Percentiles rank a stretch among this genome's conserved stretches.
phyloP scores from a whole-genome alignment of 768 basidiomycete species.

The Dioszegia hungarica region DNA sequence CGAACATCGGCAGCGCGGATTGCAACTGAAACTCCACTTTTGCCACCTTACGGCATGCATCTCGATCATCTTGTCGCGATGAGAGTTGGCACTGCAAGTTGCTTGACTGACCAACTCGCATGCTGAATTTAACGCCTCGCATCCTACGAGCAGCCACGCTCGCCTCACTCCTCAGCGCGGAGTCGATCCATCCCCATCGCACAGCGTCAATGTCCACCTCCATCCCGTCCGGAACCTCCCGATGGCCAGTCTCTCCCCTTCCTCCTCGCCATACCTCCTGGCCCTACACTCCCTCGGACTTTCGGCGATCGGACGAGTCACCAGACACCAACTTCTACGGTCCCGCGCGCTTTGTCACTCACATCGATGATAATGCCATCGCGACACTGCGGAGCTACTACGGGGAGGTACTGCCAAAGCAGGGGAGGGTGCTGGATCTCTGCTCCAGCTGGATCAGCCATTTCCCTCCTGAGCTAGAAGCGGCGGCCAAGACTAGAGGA shows the following conservation, averaged over 20 bases:
- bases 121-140: neutral
- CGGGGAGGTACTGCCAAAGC: constrained; percentile 12
- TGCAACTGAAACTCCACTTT: no score
- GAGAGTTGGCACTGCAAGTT: no score
- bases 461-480: constrained; percentile 17
- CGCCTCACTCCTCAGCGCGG: neutral
- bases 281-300: constrained; percentile 6
- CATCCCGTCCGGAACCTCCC: neutral
- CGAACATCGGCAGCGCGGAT: no score
- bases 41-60: no score
- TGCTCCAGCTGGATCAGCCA: constrained; percentile 36
- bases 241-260: constrained; percentile 1
- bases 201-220: neutral
- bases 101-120: neutral
- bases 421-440: constrained; percentile 25
- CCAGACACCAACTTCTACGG: constrained; percentile 27
- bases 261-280: constrained; percentile 6
- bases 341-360: constrained; percentile 24
- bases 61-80: no score
- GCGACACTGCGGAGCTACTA: constrained; percentile 17
- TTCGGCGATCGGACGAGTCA: neutral
- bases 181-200: neutral
- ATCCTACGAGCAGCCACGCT: neutral
- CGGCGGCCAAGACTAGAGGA: no score
- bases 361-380: constrained; percentile 36